A percentile compares a stretch with the other conserved stretches of the same genome.
These are phyloP conservation scores for Saccharomyces hybrid DNA, from an alignment of 1,139 yeast species.

Conservation along the genomic window DNA sequence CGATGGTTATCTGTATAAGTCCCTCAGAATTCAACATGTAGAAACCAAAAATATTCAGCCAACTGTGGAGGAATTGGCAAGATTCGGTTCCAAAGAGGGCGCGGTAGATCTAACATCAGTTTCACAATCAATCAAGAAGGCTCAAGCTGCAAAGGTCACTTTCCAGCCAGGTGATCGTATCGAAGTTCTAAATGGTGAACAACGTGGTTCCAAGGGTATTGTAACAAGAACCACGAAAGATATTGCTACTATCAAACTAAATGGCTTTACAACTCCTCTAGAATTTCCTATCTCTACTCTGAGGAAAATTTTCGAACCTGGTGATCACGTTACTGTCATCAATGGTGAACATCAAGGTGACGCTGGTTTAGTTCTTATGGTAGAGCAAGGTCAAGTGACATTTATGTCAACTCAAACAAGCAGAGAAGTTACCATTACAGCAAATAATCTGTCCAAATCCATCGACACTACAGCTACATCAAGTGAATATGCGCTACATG, in stretches of 20 bases:
- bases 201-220: constrained; percentile 78
- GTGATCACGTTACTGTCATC: constrained; percentile 92
- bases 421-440: constrained; percentile 84
- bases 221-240: constrained; percentile 50
- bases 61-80: constrained; percentile 77
- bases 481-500: constrained; percentile 79
- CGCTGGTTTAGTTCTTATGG: constrained; percentile 85
- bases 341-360: constrained; percentile 91
- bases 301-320: constrained; percentile 78
- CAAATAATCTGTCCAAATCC: constrained; percentile 77
- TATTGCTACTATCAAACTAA: constrained; percentile 38
- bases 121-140: constrained; percentile 72
- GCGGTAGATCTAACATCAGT: constrained; percentile 80
- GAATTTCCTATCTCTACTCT: constrained; percentile 75
- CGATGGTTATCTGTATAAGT: constrained; percentile 82
- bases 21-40: constrained; percentile 73
- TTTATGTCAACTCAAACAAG: constrained; percentile 83
- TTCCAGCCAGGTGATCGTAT: constrained; percentile 95
- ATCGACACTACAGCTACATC: constrained; percentile 61
- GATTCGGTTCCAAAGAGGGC: constrained; percentile 64
- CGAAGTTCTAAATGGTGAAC: constrained; percentile 88
- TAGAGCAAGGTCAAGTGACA: constrained; percentile 79
- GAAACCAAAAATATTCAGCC: constrained; percentile 85
- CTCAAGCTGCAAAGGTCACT: constrained; percentile 46
- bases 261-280: constrained; percentile 42